These are phyloP conservation scores for Halteria grandinella DNA, from an alignment of 73 alveolate genomes.

Conservation along the genomic window DNA sequence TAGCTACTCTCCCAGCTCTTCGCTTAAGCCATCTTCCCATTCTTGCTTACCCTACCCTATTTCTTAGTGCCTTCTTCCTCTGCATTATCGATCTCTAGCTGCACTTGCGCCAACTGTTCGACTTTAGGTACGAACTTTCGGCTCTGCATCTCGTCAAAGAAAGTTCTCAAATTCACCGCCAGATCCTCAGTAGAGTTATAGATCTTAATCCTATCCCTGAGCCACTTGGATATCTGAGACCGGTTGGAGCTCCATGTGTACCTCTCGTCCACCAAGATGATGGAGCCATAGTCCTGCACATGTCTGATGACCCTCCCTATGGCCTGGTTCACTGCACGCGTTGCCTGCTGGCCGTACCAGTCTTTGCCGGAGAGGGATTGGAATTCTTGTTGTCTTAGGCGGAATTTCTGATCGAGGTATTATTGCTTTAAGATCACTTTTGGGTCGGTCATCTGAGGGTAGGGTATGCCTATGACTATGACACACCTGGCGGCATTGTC, in stretches of 20 bases:
- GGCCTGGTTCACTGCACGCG: conserved; percentile 93
- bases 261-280: conserved; percentile 79
- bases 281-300: conserved; percentile 89
- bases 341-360: conserved; percentile 90
- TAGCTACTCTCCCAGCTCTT: too few relatives aligned
- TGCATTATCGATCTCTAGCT: conserved; percentile 23
- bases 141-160: conserved; percentile 19
- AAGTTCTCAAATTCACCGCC: neutral
- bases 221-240: conserved; percentile 73
- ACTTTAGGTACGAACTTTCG: conserved; percentile 29
- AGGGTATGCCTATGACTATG: conserved; percentile 92
- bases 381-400: conserved; percentile 61
- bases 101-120: conserved; percentile 2
- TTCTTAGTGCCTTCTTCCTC: neutral
- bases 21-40: too few relatives aligned
- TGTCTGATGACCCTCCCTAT: conserved; percentile 97
- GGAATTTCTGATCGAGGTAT: conserved; percentile 76
- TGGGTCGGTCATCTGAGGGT: conserved; percentile 87
- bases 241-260: conserved; percentile 58
- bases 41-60: too few relatives aligned
- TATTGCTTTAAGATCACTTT: conserved; percentile 82
- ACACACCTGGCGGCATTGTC: conserved; percentile 93
- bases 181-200: conserved; percentile 31
- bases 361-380: conserved; percentile 74
- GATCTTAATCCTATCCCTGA: conserved; percentile 50